These are phyloP conservation scores for Pistacia vera DNA, from an alignment of 345 rosid species.

Conservation along the genomic window DNA sequence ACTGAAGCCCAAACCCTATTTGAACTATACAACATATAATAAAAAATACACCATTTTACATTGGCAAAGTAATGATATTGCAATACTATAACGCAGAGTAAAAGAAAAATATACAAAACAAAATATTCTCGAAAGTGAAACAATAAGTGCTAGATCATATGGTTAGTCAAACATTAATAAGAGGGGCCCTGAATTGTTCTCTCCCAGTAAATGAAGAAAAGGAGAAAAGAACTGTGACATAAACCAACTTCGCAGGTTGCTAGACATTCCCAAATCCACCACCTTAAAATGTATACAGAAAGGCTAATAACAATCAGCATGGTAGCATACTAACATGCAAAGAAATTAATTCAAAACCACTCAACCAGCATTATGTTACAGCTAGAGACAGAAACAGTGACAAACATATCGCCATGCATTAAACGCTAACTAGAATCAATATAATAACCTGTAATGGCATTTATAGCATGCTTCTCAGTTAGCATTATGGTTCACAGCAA, in stretches of 20 bases:
- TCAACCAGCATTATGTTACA: background rate
- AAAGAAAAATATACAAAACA: background rate
- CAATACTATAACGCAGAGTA: background rate
- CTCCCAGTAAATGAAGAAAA: background rate
- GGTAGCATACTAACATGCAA: too few relatives aligned
- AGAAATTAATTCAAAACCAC: background rate
- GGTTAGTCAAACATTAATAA: background rate
- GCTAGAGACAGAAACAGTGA: background rate
- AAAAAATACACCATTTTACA: slow-evolving; percentile 2
- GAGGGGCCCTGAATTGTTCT: background rate
- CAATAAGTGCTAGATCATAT: background rate
- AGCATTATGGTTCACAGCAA: background rate
- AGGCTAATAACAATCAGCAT: background rate
- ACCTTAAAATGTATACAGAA: too few relatives aligned
- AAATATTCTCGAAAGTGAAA: background rate
- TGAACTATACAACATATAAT: background rate
- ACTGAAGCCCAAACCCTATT: background rate
- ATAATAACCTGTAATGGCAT: background rate
- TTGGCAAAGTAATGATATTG: background rate
- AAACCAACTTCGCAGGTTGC: slow-evolving; percentile 5
- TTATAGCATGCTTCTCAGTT: background rate
- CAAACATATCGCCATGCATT: background rate
- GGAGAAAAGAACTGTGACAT: background rate
- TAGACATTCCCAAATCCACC: background rate
- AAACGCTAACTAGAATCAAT: background rate